These are phyloP conservation scores for Orbilia ellipsospora DNA, from an alignment of 2,329 filamentous ascomycete genomes.

Conservation along the genomic window DNA sequence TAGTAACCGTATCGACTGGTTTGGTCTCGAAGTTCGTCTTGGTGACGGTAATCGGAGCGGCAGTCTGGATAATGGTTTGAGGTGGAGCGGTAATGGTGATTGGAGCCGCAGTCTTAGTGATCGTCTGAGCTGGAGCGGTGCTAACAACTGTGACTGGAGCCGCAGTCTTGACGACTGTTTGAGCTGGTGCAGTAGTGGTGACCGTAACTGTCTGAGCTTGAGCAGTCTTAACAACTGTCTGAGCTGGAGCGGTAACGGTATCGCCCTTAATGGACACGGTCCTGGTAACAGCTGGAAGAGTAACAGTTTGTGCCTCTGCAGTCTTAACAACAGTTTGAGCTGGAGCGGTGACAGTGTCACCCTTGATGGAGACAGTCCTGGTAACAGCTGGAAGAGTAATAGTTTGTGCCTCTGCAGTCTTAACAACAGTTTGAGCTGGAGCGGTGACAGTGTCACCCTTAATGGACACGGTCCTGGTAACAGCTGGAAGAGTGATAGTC, in stretches of 20 bases:
- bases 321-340: not conserved
- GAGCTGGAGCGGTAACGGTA: constrained; percentile 2
- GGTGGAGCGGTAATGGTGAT: not conserved
- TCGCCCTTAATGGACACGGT: not conserved
- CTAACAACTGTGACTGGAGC: not conserved
- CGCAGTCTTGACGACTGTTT: not conserved
- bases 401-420: too few species aligned
- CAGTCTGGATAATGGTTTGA: constrained; percentile 4
- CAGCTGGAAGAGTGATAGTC: not conserved
- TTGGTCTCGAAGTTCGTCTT: constrained; percentile 7
- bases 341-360: not conserved
- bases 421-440: not conserved
- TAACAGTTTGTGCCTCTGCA: not conserved
- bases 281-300: constrained; percentile 9
- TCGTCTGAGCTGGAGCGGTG: not conserved
- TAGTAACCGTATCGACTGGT: not conserved
- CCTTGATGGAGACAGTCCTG: not conserved
- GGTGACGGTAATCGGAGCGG: not conserved
- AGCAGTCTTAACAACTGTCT: constrained; percentile 1
- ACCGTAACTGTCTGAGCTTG: not conserved
- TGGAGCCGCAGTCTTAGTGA: not conserved
- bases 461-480: not conserved
- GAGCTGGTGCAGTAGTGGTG: not conserved
- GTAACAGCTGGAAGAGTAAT: not conserved
- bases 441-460: constrained; percentile 4